phyloP scores from a whole-genome alignment of 2,329 filamentous ascomycete species.

The Phyllosticta ampelicida region DNA sequence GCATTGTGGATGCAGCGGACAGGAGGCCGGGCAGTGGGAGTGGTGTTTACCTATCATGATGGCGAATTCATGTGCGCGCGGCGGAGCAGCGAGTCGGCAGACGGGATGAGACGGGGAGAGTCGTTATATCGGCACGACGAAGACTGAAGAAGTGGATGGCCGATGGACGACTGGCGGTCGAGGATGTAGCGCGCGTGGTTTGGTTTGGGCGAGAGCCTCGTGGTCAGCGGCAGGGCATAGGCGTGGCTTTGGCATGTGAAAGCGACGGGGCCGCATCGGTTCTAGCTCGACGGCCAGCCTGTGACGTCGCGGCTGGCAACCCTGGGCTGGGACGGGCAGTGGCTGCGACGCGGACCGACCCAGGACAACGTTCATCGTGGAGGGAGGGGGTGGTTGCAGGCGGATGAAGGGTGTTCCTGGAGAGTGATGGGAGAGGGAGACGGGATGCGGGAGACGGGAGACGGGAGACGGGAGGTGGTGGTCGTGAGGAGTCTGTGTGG shows the following conservation, averaged over 20 bases:
- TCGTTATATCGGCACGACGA: background rate
- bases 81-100: background rate
- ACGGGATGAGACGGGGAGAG: background rate
- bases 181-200: background rate
- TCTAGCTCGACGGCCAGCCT: slow-evolving; percentile 5
- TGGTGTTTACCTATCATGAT: slow-evolving; percentile 20
- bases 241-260: slow-evolving; percentile 9
- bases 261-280: slow-evolving; percentile 4
- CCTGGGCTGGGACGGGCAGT: background rate
- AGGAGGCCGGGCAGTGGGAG: background rate
- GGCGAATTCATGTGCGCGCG: background rate
- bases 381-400: background rate
- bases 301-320: background rate
- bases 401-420: too few relatives aligned
- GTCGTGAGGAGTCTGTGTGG: background rate
- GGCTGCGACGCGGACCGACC: background rate
- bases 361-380: background rate
- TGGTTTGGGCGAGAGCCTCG: background rate
- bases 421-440: background rate
- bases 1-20: background rate
- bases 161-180: background rate
- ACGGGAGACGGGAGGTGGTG: background rate
- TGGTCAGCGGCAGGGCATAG: background rate
- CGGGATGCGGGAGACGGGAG: background rate
- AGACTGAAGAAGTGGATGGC: background rate